A percentile compares a stretch with the other conserved stretches of the same genome.
These are phyloP conservation scores for Ambrosiella beaveri DNA, from an alignment of 2,329 filamentous ascomycete species.

Conservation along the genomic window DNA sequence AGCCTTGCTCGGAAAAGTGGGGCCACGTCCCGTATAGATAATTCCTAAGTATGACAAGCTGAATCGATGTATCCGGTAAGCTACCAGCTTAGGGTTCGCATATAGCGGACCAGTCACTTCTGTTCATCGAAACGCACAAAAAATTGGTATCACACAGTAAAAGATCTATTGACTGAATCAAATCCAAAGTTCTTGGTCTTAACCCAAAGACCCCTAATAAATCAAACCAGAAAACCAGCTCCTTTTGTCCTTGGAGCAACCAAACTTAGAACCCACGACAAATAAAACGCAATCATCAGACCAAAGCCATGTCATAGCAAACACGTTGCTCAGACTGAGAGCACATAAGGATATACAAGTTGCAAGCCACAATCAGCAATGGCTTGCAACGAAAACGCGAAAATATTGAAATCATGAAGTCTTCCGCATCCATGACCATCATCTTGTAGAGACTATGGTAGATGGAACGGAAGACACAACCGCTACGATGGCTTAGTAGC, in stretches of 20 bases:
- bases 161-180: constrained; percentile 7
- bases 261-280: constrained; percentile 3
- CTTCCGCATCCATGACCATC: background rate
- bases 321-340: constrained; percentile 8
- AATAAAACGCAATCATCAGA: constrained; percentile 3
- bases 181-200: background rate
- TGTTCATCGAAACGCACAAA: too few relatives aligned
- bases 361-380: constrained; percentile 5
- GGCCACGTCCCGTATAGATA: background rate
- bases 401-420: background rate
- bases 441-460: background rate
- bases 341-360: constrained; percentile 5
- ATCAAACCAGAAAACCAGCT: constrained; percentile 6
- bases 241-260: constrained; percentile 5
- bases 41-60: background rate
- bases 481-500: constrained; percentile 28
- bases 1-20: background rate
- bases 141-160: background rate
- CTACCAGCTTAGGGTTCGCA: background rate
- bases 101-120: too few relatives aligned
- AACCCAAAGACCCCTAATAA: constrained; percentile 7
- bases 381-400: background rate
- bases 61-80: background rate
- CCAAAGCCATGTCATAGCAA: constrained; percentile 4
- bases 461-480: background rate